phyloP scores from a whole-genome alignment of 2,329 filamentous ascomycete species.

The Aureobasidium subglaciale region DNA sequence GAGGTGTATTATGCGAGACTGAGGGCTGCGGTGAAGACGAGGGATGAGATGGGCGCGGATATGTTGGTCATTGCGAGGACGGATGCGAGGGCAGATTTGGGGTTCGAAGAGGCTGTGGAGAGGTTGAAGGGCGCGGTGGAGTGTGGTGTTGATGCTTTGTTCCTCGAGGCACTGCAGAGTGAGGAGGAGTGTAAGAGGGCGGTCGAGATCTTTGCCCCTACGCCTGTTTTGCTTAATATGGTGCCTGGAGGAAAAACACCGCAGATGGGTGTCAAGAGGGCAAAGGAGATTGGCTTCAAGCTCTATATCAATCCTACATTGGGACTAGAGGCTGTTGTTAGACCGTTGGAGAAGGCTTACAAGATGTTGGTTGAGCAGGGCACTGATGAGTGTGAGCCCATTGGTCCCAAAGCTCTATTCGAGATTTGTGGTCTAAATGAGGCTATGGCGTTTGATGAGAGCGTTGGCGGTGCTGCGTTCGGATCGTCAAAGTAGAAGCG shows the following conservation, averaged over 20 bases:
- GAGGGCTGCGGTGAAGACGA: constrained; percentile 46
- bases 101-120: constrained; percentile 50
- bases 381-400: constrained; percentile 29
- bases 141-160: constrained; percentile 52
- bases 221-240: constrained; percentile 50
- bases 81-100: constrained; percentile 51
- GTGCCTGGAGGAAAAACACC: constrained; percentile 52
- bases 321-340: constrained; percentile 39
- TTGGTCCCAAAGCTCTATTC: constrained; percentile 45
- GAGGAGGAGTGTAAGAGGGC: constrained; percentile 44
- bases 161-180: constrained; percentile 52
- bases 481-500: constrained; percentile 1
- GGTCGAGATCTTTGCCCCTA: constrained; percentile 41
- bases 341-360: constrained; percentile 24
- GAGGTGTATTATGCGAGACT: constrained; percentile 51
- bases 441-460: constrained; percentile 43
- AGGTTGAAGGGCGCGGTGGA: constrained; percentile 45
- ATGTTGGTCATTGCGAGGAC: constrained; percentile 60
- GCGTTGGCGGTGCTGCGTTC: constrained; percentile 34
- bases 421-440: constrained; percentile 47
- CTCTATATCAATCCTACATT: constrained; percentile 53
- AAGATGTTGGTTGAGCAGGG: constrained; percentile 32
- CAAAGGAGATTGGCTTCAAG: constrained; percentile 49
- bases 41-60: constrained; percentile 44
- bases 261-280: constrained; percentile 45